Conservation (phyloP, 176 grass and related monocot genomes). For the Juncus inflexus region DNA sequence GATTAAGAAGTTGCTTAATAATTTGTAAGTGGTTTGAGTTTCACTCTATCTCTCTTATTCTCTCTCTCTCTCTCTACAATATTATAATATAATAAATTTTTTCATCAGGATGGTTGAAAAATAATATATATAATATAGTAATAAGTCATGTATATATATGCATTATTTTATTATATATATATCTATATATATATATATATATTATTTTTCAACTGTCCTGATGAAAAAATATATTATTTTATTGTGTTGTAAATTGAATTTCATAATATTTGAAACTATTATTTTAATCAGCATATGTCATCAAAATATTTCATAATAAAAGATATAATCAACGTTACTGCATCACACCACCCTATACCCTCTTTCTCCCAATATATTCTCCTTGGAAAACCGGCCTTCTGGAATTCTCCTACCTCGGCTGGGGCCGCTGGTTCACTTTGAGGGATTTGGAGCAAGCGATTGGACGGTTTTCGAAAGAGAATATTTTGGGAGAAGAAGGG, state of each 20-base stretch:
- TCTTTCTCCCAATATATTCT: conserved; percentile 84
- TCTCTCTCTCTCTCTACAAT: too few species aligned
- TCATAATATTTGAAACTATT: conserved; percentile 8
- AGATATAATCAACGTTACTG: conserved; percentile 78
- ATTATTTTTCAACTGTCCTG: too few species aligned
- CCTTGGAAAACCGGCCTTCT: conserved; percentile 79
- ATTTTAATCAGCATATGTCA: too few species aligned
- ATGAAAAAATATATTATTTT: too few species aligned
- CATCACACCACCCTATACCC: conserved; percentile 87
- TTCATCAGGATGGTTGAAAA: too few species aligned
- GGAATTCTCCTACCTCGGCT: conserved; percentile 64
- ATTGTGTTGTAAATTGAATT: background rate
- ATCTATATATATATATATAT: too few species aligned
- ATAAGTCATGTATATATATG: too few species aligned
- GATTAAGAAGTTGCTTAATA: conserved; percentile 93
- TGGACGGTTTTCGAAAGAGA: conserved; percentile 59
- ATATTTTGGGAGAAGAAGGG: conserved; percentile 63
- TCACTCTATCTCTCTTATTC: background rate
- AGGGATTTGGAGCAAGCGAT: conserved; percentile 61
- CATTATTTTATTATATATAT: too few species aligned
- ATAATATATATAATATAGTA: too few species aligned
- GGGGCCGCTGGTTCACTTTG: conserved; percentile 76
- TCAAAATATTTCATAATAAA: conserved; percentile 31
- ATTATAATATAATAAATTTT: too few species aligned
- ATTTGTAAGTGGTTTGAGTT: conserved; percentile 55